phyloP scores from a whole-genome alignment of 257 asterid genomes.

The Scutellaria barbata region DNA sequence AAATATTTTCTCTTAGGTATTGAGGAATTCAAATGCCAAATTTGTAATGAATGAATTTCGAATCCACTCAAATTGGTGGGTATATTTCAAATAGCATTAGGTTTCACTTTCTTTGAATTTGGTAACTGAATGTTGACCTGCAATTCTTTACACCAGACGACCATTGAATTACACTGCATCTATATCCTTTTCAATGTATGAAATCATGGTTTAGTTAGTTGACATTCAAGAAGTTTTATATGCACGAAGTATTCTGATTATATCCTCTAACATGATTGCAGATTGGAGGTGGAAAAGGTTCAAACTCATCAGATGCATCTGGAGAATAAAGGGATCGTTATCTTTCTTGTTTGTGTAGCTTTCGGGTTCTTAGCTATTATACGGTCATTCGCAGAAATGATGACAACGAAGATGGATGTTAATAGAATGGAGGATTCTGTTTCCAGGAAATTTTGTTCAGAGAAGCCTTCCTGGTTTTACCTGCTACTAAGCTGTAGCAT shows the following conservation, averaged over 20 bases:
- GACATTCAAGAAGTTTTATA: not conserved
- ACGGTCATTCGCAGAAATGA: constrained; percentile 53
- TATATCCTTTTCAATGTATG: not conserved
- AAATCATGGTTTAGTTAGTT: not conserved
- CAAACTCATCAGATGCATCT: constrained; percentile 64
- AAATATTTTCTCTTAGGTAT: not conserved
- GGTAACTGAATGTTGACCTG: not conserved
- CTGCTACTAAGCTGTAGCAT: constrained; percentile 59
- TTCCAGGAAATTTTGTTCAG: constrained; percentile 72
- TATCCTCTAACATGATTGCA: constrained; percentile 42
- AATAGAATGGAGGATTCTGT: constrained; percentile 44
- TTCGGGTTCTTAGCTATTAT: constrained; percentile 60
- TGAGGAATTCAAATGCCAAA: not conserved
- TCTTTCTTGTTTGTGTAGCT: constrained; percentile 61
- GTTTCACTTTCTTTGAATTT: not conserved
- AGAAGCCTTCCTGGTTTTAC: constrained; percentile 74
- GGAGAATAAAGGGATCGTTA: constrained; percentile 81
- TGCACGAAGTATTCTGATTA: not conserved
- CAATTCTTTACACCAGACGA: not conserved
- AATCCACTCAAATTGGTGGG: too few relatives aligned
- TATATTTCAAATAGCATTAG: too few relatives aligned
- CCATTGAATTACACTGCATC: not conserved
- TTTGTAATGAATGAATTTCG: not conserved
- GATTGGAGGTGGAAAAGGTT: constrained; percentile 69
- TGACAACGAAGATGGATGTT: constrained; percentile 35